phyloP scores from a whole-genome alignment of 2,329 filamentous ascomycete genomes.

The Cladosporium cucumerinum region DNA sequence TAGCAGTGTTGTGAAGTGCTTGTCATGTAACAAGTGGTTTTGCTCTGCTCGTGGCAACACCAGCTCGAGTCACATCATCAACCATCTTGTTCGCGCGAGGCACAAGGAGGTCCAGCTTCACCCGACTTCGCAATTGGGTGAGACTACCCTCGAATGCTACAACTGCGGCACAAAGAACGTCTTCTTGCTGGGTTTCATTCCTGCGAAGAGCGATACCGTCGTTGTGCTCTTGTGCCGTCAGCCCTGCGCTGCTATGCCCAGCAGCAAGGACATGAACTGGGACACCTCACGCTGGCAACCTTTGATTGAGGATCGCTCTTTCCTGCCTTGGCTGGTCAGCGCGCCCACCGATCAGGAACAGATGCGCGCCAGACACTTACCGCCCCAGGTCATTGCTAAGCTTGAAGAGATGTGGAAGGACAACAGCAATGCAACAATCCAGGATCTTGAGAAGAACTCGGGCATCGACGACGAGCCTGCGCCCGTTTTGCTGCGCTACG shows the following conservation, averaged over 20 bases:
- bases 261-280: slow-evolving; percentile 99
- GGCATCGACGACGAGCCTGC: slow-evolving; percentile 93
- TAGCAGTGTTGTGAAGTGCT: slow-evolving; percentile 91
- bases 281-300: slow-evolving; percentile 97
- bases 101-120: slow-evolving; percentile 99
- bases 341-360: slow-evolving; percentile 91
- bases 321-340: slow-evolving; percentile 88
- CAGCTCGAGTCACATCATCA: slow-evolving; percentile 95
- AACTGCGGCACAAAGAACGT: slow-evolving; percentile 99
- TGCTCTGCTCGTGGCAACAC: slow-evolving; percentile 96
- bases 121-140: slow-evolving; percentile 85
- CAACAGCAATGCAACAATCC: slow-evolving; percentile 80
- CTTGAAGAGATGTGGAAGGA: slow-evolving; percentile 99
- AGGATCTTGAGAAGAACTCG: slow-evolving; percentile 85
- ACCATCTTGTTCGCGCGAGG: slow-evolving; percentile 91
- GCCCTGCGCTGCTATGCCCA: slow-evolving; percentile 89
- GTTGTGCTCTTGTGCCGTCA: slow-evolving; percentile 95
- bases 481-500: slow-evolving; percentile 87
- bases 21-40: slow-evolving; percentile 97
- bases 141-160: slow-evolving; percentile 97
- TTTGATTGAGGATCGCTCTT: slow-evolving; percentile 92
- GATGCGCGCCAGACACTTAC: slow-evolving; percentile 87
- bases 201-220: slow-evolving; percentile 96
- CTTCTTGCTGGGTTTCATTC: slow-evolving; percentile 95
- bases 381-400: slow-evolving; percentile 91